A percentile compares a stretch with the other conserved stretches of the same genome.
Evolutionary conservation across 1,139 yeast species (phyloP).

Genomic region (Suhomyces bribrorum): DNA sequence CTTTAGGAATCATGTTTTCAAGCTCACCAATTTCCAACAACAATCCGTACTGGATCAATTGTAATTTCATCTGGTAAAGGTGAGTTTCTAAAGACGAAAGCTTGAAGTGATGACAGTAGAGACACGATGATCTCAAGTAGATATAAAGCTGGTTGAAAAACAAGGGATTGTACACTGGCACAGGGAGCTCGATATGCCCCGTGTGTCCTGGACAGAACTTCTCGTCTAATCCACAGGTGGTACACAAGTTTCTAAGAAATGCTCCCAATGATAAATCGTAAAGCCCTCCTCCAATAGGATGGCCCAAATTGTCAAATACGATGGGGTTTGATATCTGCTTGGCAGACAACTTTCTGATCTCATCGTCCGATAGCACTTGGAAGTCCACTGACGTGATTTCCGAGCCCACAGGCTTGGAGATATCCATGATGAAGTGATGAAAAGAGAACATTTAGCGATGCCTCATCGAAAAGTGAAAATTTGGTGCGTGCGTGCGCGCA

Average conservation of each 20-base stretch:
- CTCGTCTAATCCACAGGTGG: constrained; percentile 95
- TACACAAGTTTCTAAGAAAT: constrained; percentile 80
- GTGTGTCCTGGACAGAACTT: constrained; percentile 97
- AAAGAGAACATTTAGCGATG: constrained; percentile 4
- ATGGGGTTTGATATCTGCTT: constrained; percentile 94
- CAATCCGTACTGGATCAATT: constrained; percentile 84
- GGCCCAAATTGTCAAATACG: constrained; percentile 93
- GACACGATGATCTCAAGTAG: constrained; percentile 80
- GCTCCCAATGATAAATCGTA: constrained; percentile 96
- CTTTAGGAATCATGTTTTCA: constrained; percentile 56
- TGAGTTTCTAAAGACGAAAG: constrained; percentile 70
- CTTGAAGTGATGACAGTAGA: constrained; percentile 86
- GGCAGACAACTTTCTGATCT: constrained; percentile 83
- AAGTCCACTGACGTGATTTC: constrained; percentile 92
- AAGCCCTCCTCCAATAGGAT: constrained; percentile 90
- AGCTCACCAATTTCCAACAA: constrained; percentile 74
- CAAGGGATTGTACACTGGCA: constrained; percentile 92
- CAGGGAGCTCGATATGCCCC: constrained; percentile 96
- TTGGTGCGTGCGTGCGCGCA: constrained; percentile 5
- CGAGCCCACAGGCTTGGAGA: constrained; percentile 93
- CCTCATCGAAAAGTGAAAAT: constrained; percentile 10
- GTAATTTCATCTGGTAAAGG: constrained; percentile 73
- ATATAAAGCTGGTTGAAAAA: constrained; percentile 90
- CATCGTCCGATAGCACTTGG: constrained; percentile 78
- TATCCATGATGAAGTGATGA: constrained; percentile 62